phyloP scores from a whole-genome alignment of 495 filamentous ascomycete species.

The Amorphotheca resinae region DNA sequence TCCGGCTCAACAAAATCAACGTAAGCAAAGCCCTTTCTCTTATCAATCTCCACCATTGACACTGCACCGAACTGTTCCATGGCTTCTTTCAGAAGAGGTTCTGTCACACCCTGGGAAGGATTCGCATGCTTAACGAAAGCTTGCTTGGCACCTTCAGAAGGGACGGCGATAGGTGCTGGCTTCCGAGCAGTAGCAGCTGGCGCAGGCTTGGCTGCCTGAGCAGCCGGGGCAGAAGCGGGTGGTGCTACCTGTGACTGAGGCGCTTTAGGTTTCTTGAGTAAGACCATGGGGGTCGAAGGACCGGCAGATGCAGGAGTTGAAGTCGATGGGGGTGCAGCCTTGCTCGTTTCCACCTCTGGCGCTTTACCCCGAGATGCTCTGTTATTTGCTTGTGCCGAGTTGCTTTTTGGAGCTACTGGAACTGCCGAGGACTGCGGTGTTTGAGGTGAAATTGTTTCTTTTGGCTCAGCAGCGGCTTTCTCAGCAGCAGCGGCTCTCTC shows the following conservation, averaged over 20 bases:
- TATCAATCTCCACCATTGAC: slow-evolving; percentile 74
- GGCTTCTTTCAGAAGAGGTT: slow-evolving; percentile 57
- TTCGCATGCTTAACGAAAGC: slow-evolving; percentile 94
- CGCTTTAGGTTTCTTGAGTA: slow-evolving; percentile 20
- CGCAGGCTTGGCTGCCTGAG: slow-evolving; percentile 16
- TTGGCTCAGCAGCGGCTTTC: slow-evolving; percentile 27
- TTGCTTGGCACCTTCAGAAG: slow-evolving; percentile 48
- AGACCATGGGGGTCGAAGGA: slow-evolving; percentile 14
- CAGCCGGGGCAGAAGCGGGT: slow-evolving; percentile 5
- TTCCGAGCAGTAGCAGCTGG: slow-evolving; percentile 16
- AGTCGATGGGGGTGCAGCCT: slow-evolving; percentile 16
- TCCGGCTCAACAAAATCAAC: slow-evolving; percentile 68
- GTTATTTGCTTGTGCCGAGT: slow-evolving; percentile 3
- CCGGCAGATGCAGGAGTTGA: slow-evolving; percentile 9
- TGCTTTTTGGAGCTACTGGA: slow-evolving; percentile 18
- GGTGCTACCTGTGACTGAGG: slow-evolving; percentile 18
- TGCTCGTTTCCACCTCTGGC: slow-evolving; percentile 1
- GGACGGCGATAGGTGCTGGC: slow-evolving; percentile 10
- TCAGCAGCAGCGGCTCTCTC: slow-evolving; percentile 15
- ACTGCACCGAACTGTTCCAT: slow-evolving; percentile 60
- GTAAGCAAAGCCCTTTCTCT: slow-evolving; percentile 86
- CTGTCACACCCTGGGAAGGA: slow-evolving; percentile 81
- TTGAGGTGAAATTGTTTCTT: slow-evolving; percentile 22
- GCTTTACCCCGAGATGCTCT: slow-evolving; percentile 12
- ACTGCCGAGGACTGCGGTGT: slow-evolving; percentile 18